These are phyloP conservation scores for Pythium scleroteichum DNA, from an alignment of 352 stramenopile species.

Conservation along the genomic window DNA sequence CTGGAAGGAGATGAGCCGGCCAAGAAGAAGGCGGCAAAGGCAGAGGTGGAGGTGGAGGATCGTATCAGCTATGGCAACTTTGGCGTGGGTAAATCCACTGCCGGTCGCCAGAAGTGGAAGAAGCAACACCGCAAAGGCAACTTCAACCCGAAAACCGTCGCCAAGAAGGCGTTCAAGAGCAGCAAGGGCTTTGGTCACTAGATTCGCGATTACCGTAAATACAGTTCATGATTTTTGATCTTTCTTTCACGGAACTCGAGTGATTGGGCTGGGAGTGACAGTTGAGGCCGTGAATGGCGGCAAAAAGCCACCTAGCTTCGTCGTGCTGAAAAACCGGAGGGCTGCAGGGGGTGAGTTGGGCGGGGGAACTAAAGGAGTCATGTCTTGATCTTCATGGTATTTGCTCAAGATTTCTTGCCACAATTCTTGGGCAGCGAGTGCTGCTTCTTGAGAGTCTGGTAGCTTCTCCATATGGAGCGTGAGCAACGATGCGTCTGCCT, in stretches of 20 bases:
- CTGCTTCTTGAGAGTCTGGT: conserved; percentile 30
- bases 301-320: conserved; percentile 30
- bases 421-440: conserved; percentile 44
- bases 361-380: conserved; percentile 51
- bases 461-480: conserved; percentile 44
- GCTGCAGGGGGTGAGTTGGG: conserved; percentile 66
- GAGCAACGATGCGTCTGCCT: conserved; percentile 54
- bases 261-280: conserved; percentile 20
- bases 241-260: conserved; percentile 28
- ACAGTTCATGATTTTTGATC: conserved; percentile 19
- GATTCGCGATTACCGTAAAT: conserved; percentile 41
- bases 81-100: conserved; percentile 91
- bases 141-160: conserved; percentile 91
- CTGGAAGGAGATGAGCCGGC: conserved; percentile 48
- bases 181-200: conserved; percentile 68
- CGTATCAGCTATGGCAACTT: conserved; percentile 90
- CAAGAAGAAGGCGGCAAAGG: conserved; percentile 45
- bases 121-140: conserved; percentile 87
- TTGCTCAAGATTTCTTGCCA: conserved; percentile 54
- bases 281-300: conserved; percentile 48
- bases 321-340: conserved; percentile 60
- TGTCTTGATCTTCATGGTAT: conserved; percentile 36
- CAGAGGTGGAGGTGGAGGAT: conserved; percentile 50
- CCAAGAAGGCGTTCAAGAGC: conserved; percentile 84
- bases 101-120: conserved; percentile 95